Percentiles rank a stretch among this genome's conserved stretches.
Conservation (phyloP, 345 rosid species). For the Passiflora organensis region DNA sequence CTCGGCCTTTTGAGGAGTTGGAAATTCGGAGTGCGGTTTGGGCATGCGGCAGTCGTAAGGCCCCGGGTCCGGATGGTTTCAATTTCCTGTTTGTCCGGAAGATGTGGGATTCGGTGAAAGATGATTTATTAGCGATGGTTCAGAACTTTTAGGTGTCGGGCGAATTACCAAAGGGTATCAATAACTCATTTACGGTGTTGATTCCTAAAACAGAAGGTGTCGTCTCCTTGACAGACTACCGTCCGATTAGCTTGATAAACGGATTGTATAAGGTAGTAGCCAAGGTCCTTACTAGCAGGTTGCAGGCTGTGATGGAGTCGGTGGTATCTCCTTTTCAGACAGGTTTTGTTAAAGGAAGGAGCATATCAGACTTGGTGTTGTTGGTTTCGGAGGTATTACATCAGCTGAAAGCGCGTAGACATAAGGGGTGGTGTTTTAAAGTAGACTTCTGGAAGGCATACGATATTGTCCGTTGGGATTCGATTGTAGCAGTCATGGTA, state of each 20-base stretch:
- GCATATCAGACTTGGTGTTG: too few relatives aligned
- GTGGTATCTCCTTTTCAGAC: not conserved
- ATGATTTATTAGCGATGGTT: not conserved
- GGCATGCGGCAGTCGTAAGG: not conserved
- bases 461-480: too few relatives aligned
- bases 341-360: not conserved
- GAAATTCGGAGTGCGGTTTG: not conserved
- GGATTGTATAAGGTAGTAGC: too few relatives aligned
- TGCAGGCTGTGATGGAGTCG: too few relatives aligned
- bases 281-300: too few relatives aligned
- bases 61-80: not conserved
- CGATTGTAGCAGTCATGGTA: not conserved
- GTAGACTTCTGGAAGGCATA: not conserved
- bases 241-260: too few relatives aligned
- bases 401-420: not conserved
- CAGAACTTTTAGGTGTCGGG: not conserved
- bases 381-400: too few relatives aligned
- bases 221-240: too few relatives aligned
- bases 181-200: not conserved
- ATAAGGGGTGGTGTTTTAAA: not conserved
- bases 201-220: too few relatives aligned
- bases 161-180: not conserved
- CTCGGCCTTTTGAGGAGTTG: not conserved
- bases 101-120: not conserved
- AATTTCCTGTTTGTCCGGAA: not conserved